Conservation (phyloP, 2,329 filamentous ascomycete species). For the Diplocarpon rosae region DNA sequence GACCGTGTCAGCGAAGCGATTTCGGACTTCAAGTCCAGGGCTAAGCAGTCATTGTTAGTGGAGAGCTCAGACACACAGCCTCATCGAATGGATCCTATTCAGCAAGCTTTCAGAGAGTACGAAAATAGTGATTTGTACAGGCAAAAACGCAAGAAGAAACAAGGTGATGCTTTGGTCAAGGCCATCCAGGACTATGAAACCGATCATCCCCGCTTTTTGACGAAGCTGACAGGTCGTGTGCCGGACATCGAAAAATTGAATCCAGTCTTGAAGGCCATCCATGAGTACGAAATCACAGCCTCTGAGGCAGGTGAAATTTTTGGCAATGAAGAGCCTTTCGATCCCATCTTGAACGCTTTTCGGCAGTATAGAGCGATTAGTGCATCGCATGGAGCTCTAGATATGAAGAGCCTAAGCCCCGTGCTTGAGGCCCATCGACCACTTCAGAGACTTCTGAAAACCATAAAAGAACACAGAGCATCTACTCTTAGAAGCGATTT, state of each 20-base stretch:
- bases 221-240: not conserved
- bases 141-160: conserved; percentile 1
- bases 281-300: conserved; percentile 1
- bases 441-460: not conserved
- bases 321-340: conserved; percentile 1
- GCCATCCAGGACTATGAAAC: conserved; percentile 8
- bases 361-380: not conserved
- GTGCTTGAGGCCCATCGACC: not conserved
- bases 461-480: not conserved
- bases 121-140: not conserved
- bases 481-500: not conserved
- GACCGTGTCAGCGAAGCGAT: conserved; percentile 1
- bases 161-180: conserved; percentile 1
- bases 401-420: not conserved
- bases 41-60: not conserved
- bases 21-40: not conserved
- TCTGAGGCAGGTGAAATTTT: not conserved
- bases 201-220: not conserved
- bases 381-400: not conserved
- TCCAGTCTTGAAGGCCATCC: conserved; percentile 6
- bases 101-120: conserved; percentile 4
- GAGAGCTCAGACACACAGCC: not conserved
- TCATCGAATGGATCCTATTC: conserved; percentile 1
- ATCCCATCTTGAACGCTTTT: conserved; percentile 5
- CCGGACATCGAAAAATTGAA: not conserved